Base-by-base conservation (phyloP, 2,329 filamentous ascomycete species). In the Immersiporthe knoxdaviesiana region DNA sequence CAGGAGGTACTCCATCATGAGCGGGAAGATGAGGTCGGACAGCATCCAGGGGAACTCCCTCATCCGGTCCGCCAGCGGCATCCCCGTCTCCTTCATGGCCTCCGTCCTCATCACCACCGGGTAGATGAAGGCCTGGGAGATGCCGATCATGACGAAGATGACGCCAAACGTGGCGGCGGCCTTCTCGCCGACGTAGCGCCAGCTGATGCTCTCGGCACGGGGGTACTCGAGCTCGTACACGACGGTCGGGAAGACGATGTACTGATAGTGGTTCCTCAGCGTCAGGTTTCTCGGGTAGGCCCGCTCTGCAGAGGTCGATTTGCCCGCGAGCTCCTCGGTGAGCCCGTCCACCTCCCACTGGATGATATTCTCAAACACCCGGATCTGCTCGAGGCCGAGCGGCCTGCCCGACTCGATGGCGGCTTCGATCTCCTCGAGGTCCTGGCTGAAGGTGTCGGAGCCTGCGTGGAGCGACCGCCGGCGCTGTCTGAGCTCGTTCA, bases 161-260 rank as follows among this genome's bases (percentile, higher is more conserved):
- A 92, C 84, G 8, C 92, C 92, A 69, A 94, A 86, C 21, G 89
- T 90, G 1, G 92, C 92, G 0, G 84, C 83, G 1, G 84, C 80
- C 78, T 94, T 94, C 78, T 94, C 92, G 8, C 85, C 84, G 4
- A 93, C 90, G 75, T 94, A 94, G 72, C 81, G 83, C 91, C 91
- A 93, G 78, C 91, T 89, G 72, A 92, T 91, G 5, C 78, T 82
- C 24, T 92, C 87, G 6, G 84, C 83, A 58, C 91, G 86, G 2
- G 92, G 92, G 74, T 94, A 94, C 74, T 92, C 89, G 59, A 92
- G 84, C 76, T 95, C 92, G 77, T 94, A 95, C 18, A 94, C 90
- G 5, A 94, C 81, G 0, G 92, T 94, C 3, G 92, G 92, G 12
- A 94, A 82, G 58, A 89, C 86, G 63, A 92, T 89, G 83, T 91